Base-by-base conservation (phyloP, 2,329 filamentous ascomycete species). In the Harringtonia aguacate region DNA sequence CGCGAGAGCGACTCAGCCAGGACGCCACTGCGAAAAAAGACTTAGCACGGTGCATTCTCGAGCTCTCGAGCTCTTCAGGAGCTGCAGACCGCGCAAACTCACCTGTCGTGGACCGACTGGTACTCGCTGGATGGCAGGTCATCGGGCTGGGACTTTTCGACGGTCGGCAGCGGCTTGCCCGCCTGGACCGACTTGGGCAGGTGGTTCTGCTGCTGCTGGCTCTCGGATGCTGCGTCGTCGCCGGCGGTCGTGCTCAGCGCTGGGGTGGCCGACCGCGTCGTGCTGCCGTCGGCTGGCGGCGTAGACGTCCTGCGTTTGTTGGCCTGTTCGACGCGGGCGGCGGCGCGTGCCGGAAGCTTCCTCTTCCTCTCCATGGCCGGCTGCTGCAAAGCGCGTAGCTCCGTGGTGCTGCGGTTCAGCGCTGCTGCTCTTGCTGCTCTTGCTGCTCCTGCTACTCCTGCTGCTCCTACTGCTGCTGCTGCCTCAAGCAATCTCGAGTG, bases 41-140 rank as follows among this genome's bases (percentile, higher is more conserved):
- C 30, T 8, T 21, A 18, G n/a, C n/a, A n/a, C n/a, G n/a, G 18
- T n/a, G 20, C 18, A 22, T n/a, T 18, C 18, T 36, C 35, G 31
- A 55, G 45, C 53, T 48, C 35, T n/a, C n/a, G n/a, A n/a, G 31
- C 45, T 50, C 48, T 14, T 13, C 18, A 29, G 13, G n/a, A 13
- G 8, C 8, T 17, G 28, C n/a, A 22, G 37, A 18, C n/a, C n/a
- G n/a, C n/a, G n/a, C 33, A 37, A 2, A 36, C 56, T 51, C 62
- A 81, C 81, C 81, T 87, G 58, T 87, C 82, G 45, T 79, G 74
- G 34, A 89, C 71, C 21, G 77, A 77, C 62, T 89, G 85, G 56
- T 81, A 90, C 14, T 87, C 82, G 50, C 72, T 74, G 5, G 63
- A 56, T 0, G 80, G 65, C 8, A 89, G 66, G 48, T 80, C 70